Evolutionary conservation across 306 rosid species (phyloP).

Genomic region (Potentilla sterilis): DNA sequence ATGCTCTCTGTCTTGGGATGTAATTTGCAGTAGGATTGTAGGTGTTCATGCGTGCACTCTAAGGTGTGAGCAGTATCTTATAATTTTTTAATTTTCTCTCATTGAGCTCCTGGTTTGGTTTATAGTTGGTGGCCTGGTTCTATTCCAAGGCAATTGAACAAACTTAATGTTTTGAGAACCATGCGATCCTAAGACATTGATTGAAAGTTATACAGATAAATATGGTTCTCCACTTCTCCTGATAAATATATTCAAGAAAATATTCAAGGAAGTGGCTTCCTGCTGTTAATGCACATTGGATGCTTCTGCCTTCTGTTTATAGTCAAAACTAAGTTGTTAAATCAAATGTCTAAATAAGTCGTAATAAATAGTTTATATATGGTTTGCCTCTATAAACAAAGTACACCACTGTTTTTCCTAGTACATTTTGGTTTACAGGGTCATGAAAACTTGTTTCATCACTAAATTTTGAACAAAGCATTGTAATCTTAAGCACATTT

Average conservation of each 20-base stretch:
- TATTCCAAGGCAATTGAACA: neutral
- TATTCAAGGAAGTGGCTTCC: neutral
- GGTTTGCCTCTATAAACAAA: neutral
- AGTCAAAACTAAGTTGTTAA: neutral
- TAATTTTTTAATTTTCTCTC: neutral
- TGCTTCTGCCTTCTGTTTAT: too few relatives aligned
- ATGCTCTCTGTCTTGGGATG: conserved; percentile 22
- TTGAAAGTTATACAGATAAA: too few relatives aligned
- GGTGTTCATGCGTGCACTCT: conserved; percentile 17
- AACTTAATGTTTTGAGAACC: neutral
- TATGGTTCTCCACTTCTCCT: too few relatives aligned
- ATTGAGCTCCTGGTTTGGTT: neutral
- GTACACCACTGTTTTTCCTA: neutral
- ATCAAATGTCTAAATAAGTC: neutral
- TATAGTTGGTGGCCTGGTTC: neutral
- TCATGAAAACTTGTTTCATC: neutral
- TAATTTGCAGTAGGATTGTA: conserved; percentile 47
- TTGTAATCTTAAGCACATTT: neutral
- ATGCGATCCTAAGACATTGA: neutral
- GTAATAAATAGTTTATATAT: neutral
- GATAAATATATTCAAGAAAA: neutral
- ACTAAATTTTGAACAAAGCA: neutral
- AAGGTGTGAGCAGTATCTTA: conserved; percentile 16
- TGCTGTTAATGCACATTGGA: neutral
- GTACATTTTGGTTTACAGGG: neutral